These are phyloP conservation scores for Penicillium canariense DNA, from an alignment of 495 filamentous ascomycete species.

Conservation along the genomic window DNA sequence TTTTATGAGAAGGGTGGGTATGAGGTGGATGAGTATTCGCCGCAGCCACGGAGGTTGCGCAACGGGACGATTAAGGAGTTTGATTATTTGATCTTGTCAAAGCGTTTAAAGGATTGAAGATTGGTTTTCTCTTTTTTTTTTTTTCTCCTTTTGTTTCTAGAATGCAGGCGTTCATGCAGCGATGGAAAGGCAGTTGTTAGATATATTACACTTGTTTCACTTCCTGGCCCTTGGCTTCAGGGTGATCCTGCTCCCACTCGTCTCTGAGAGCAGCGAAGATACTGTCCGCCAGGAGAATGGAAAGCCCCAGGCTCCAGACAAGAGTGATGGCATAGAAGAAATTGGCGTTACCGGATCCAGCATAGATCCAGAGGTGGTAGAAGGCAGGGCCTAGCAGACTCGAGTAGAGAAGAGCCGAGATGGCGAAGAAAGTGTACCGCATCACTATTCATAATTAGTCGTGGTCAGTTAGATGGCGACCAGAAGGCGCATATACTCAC, in stretches of 20 bases:
- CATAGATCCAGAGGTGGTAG: conserved; percentile 98
- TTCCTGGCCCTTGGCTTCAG: conserved; percentile 83
- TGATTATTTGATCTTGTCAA: conserved; percentile 74
- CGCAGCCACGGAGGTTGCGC: conserved; percentile 57
- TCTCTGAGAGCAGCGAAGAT: conserved; percentile 87
- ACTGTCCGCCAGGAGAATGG: conserved; percentile 75
- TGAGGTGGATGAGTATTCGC: conserved; percentile 63
- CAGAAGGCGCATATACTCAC: conserved; percentile 47
- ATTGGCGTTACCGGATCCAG: conserved; percentile 95
- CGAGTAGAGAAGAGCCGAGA: conserved; percentile 79
- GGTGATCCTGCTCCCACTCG: conserved; percentile 90
- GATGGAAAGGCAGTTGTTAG: conserved; percentile 10
- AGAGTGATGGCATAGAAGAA: conserved; percentile 99
- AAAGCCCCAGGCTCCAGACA: conserved; percentile 89
- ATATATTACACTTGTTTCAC: conserved; percentile 72
- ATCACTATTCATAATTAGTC: conserved; percentile 57
- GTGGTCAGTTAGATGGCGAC: not conserved
- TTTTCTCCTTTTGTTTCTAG: conserved; percentile 1
- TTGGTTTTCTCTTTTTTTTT: not conserved
- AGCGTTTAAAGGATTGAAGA: conserved; percentile 35
- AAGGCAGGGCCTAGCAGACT: conserved; percentile 90
- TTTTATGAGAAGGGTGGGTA: conserved; percentile 75
- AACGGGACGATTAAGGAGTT: conserved; percentile 61
- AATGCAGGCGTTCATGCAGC: not conserved
- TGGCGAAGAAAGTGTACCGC: conserved; percentile 87